Percentiles rank a stretch among this genome's conserved stretches.
Conservation (phyloP, 2,329 filamentous ascomycete species). For the Diaporthe sp. region DNA sequence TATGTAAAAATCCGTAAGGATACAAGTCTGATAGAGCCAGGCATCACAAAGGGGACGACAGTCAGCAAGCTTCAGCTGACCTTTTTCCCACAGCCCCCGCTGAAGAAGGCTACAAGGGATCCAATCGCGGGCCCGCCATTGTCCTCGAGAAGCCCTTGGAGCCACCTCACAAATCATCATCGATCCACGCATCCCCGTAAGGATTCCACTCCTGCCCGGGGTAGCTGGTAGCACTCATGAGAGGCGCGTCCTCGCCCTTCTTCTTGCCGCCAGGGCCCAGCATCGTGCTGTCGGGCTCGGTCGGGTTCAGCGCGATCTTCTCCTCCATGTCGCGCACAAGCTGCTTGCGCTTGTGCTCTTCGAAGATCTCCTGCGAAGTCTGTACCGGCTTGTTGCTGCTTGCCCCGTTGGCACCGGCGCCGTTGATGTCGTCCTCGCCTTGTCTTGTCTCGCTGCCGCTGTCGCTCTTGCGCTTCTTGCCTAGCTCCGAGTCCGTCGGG, state of each 20-base stretch:
- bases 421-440: conserved; percentile 16
- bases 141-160: no score
- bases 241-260: conserved; percentile 55
- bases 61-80: neutral
- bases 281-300: conserved; percentile 40
- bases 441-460: neutral
- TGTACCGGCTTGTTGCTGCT: conserved; percentile 38
- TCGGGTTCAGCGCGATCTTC: conserved; percentile 58
- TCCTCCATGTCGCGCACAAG: conserved; percentile 60
- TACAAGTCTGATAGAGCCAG: neutral
- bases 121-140: no score
- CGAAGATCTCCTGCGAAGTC: conserved; percentile 47
- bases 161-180: conserved; percentile 39
- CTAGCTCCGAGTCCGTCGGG: conserved; percentile 45
- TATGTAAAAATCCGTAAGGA: neutral
- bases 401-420: conserved; percentile 23
- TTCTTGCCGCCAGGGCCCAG: conserved; percentile 45
- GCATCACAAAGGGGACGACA: neutral
- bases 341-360: conserved; percentile 56
- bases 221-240: conserved; percentile 76
- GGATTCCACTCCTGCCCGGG: conserved; percentile 79
- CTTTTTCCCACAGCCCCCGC: neutral
- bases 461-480: conserved; percentile 38
- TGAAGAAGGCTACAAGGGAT: neutral
- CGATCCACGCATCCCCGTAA: conserved; percentile 48